These are phyloP conservation scores for Pezicula carpinea DNA, from an alignment of 2,329 filamentous ascomycete genomes.

Conservation along the genomic window DNA sequence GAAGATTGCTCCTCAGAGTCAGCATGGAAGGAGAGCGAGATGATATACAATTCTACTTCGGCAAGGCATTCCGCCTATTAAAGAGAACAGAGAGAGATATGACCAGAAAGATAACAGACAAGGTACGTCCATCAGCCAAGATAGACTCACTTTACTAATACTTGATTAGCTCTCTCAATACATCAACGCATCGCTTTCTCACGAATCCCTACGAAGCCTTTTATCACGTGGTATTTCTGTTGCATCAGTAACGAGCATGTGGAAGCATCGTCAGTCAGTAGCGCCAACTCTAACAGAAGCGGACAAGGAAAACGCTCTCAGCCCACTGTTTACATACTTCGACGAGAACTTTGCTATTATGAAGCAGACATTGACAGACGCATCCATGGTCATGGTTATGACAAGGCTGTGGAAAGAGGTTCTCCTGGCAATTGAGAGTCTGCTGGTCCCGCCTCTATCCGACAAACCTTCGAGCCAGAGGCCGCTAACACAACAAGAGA, in stretches of 20 bases:
- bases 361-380: slow-evolving; percentile 91
- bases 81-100: slow-evolving; percentile 97
- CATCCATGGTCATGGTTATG: slow-evolving; percentile 99
- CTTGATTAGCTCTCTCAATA: slow-evolving; percentile 72
- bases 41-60: slow-evolving; percentile 98
- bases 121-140: slow-evolving; percentile 50
- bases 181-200: slow-evolving; percentile 84
- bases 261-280: slow-evolving; percentile 55
- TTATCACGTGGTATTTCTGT: slow-evolving; percentile 67
- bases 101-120: slow-evolving; percentile 96
- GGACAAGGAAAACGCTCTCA: slow-evolving; percentile 76
- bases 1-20: slow-evolving; percentile 79
- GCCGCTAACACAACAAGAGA: slow-evolving; percentile 77
- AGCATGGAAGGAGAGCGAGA: slow-evolving; percentile 99
- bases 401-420: slow-evolving; percentile 97
- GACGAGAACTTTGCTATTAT: slow-evolving; percentile 99
- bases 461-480: slow-evolving; percentile 89
- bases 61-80: slow-evolving; percentile 90
- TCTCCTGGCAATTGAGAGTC: slow-evolving; percentile 79
- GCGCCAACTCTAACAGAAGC: slow-evolving; percentile 57
- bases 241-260: slow-evolving; percentile 67
- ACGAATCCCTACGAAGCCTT: slow-evolving; percentile 70
- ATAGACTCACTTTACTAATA: slow-evolving; percentile 7
- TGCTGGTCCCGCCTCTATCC: slow-evolving; percentile 88
- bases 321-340: slow-evolving; percentile 88